Evolutionary conservation across 495 filamentous ascomycete species (phyloP).

Genomic region (Neurospora cerealis): DNA sequence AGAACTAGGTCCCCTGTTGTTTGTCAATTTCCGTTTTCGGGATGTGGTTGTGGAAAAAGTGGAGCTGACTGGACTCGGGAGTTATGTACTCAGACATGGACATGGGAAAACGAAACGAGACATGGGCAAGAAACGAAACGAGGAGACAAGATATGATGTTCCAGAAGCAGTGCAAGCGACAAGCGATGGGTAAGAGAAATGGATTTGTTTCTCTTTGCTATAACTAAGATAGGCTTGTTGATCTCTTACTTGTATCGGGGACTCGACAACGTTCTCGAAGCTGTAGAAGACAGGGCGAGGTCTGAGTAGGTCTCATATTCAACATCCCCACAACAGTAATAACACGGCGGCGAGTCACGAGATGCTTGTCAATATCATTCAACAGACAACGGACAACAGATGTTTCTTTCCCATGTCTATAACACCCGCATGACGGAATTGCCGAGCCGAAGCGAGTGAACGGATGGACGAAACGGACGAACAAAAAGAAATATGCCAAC

Average conservation of each 20-base stretch:
- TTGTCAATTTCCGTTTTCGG: not conserved
- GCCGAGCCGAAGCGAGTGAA: not conserved
- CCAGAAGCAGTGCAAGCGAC: not conserved
- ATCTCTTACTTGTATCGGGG: not conserved
- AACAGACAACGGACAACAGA: not conserved
- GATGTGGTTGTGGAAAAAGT: not conserved
- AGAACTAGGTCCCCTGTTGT: not conserved
- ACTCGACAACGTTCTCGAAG: not conserved
- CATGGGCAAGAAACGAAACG: not conserved
- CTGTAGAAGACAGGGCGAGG: not conserved
- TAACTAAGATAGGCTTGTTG: not conserved
- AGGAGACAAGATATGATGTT: not conserved
- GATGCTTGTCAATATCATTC: not conserved
- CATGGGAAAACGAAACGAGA: not conserved
- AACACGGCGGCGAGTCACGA: not conserved
- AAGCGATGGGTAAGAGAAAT: not conserved
- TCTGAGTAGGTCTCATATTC: not conserved
- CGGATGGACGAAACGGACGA: not conserved
- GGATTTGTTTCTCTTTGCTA: not conserved
- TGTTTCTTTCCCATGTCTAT: not conserved
- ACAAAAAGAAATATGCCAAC: not conserved
- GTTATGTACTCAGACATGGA: not conserved
- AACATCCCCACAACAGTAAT: not conserved
- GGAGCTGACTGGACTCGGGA: not conserved
- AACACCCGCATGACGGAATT: not conserved